Evolutionary conservation across 352 stramenopile species (phyloP), one percentile per base, ranked within the genome.

Genomic region (Thraustotheca clavata): DNA sequence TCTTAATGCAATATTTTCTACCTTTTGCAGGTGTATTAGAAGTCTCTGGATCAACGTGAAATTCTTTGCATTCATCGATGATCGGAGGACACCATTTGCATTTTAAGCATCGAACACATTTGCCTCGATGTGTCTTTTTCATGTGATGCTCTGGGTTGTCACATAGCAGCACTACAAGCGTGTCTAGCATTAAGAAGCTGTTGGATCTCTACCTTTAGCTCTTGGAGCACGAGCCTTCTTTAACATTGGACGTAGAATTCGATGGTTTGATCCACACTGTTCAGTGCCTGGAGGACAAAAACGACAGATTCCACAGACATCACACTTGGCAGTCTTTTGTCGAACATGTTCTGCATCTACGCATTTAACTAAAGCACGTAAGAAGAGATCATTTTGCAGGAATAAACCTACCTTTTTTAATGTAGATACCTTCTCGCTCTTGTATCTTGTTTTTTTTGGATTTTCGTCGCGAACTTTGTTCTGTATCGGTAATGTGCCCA

Each of bases 111-210:
- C 43, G 43, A 9, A 52, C 43, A 31, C 43, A 52, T 18, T 52
- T 52, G 43, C 43, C 43, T 24, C 43, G 43, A 18, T 52, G 43
- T 18, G 43, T 52, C 43, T 52, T 52, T 18, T 52, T 52, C 9
- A 35, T 24, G 43, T 52, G 43, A 18, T 52, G 43, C 7, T 52
- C 43, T 31, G 31, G 24, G n/a, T 52, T 52, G 9, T 52, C 43
- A 7, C 43, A 52, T 31, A 52, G n/a, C 9, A 52, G 43, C 43
- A 52, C 43, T 52, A 52, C 38, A 16, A 18, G 34, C 7, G 43
- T 14, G 27, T 6, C 22, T 14, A 6, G 6, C 6, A 50, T 29
- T 22, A 50, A 14, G 22, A 29, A 18, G 38, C 16, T 43, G 38
- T 20, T 43, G 38, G 38, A 43, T 8, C 9, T 52, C 16, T 52